phyloP scores from a whole-genome alignment of 352 stramenopile genomes.

The Phytophthora niederhauseri region DNA sequence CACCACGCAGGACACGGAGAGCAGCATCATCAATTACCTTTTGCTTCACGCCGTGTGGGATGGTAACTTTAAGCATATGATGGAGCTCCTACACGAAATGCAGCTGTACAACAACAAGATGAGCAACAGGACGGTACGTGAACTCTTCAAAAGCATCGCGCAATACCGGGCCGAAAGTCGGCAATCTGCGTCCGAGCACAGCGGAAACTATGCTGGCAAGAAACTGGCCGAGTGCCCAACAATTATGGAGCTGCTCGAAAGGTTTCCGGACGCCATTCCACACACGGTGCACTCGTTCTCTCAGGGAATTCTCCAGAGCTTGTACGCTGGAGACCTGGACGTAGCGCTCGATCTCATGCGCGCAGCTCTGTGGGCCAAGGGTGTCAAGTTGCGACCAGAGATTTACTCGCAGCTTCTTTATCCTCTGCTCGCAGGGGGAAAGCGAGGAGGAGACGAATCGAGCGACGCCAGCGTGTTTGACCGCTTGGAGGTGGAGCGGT shows the following conservation, averaged over 20 bases:
- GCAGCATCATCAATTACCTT: slow-evolving; percentile 69
- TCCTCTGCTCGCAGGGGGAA: slow-evolving; percentile 49
- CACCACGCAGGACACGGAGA: slow-evolving; percentile 52
- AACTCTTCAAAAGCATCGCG: slow-evolving; percentile 65
- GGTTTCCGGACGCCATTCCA: slow-evolving; percentile 63
- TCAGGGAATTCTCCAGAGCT: slow-evolving; percentile 50
- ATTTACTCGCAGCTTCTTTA: slow-evolving; percentile 74
- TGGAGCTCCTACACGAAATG: slow-evolving; percentile 82
- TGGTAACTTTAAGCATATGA: slow-evolving; percentile 77
- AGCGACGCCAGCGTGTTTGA: slow-evolving; percentile 50
- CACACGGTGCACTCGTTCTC: slow-evolving; percentile 56
- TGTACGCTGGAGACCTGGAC: slow-evolving; percentile 53
- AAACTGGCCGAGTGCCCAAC: slow-evolving; percentile 54
- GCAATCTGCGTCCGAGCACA: not conserved
- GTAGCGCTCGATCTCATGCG: slow-evolving; percentile 57
- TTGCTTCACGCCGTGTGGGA: slow-evolving; percentile 66
- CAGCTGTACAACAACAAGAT: slow-evolving; percentile 61
- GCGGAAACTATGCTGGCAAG: slow-evolving; percentile 23
- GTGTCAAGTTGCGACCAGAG: slow-evolving; percentile 52
- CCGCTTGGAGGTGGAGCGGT: slow-evolving; percentile 56
- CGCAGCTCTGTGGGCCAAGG: slow-evolving; percentile 43
- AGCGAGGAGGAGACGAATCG: slow-evolving; percentile 31
- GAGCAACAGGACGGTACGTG: slow-evolving; percentile 45
- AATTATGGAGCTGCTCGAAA: slow-evolving; percentile 57
- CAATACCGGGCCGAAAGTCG: slow-evolving; percentile 44